Base-by-base conservation (phyloP, 345 rosid species). In the Eucalyptus cladocalyx region DNA sequence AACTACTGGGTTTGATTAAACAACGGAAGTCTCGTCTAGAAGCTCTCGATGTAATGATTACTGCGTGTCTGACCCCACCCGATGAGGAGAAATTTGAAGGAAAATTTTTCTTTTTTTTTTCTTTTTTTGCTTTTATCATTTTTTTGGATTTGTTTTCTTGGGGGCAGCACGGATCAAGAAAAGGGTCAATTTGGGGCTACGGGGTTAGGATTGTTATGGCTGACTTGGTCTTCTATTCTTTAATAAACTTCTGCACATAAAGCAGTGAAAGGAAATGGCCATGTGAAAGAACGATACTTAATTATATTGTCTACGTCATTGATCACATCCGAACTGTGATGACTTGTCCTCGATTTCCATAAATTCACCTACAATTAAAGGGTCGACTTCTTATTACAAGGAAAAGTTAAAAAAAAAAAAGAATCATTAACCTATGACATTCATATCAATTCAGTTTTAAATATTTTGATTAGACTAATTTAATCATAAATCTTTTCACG, bases 361-460 rank as follows among this genome's bases (percentile, higher is more conserved):
- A 19, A 37, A 11, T 21, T 37, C 4, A 10, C 45, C 83, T 37
- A 76, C 16, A 21, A 40, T 37, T 76, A 42, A 11, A 76, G 83
- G 83, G 47, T 3, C 47, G 30, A 40, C 2, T 21, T 21, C 47
- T 21, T 11, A 11, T 43, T 21, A 37, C 5, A 12, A 4, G 58
- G 24, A 8, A 53, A 53, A 53, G 10, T 53, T 53, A 53, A 8
- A 19, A 53, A 53, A 51, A 53, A 53, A 51, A 1, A 51, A 51
- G 18, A 53, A 53, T 19, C 2, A 0, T 53, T 19, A 53, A 53
- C 0, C 26, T 53, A 53, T 19, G 5, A 8, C 1, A 21, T 53
- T 53, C 0, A 53, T 21, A 53, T 21, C 1, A 53, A 21, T 53
- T 53, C 5, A 0, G 0, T 53, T 53, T 4, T 53, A 53, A 53